Evolutionary conservation across 768 basidiomycete genomes (phyloP), one percentile per base, ranked within the genome.

Genomic region (Tylopilus sp.): DNA sequence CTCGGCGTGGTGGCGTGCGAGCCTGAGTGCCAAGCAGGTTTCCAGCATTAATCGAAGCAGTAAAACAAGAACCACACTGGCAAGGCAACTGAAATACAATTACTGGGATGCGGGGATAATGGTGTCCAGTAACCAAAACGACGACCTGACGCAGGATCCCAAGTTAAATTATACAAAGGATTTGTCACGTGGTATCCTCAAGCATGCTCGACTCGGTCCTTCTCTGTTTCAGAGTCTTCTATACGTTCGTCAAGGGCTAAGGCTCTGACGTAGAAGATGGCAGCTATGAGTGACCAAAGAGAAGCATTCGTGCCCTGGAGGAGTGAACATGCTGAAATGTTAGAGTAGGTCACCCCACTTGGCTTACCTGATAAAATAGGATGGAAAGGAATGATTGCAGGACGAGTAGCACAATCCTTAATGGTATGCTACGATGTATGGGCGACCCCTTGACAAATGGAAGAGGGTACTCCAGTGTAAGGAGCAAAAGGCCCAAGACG

Each of bases 261-360:
- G 13, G 90, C 88, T 50, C 84, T 79, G 14, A 71, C 69, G 62
- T 92, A 96, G 63, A 84, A 84, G 50, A 77, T 56, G 24, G 79
- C 75, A 17, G 89, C 87, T 62, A 92, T 79, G 45, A 90, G 63
- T 22, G 89, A 91, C 78, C 84, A 97, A 45, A 95, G 69, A 13
- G 86, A 84, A 25, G 83, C 86, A 63, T 92, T 92, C 30, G 89
- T 88, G 38, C 92, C 92, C 90, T 94, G 53, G n/a, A 44, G 55
- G 31, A 44, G 45, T 45, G 10, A 52, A 28, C 26, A 30, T 3
- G 25, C 7, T 17, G 17, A 36, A 43, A 46, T 9, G 38, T 25
- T 46, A 25, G 3, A 17, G 14, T 12, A 4, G 7, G 22, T 30
- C 41, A 9, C n/a, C n/a, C 19, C 13, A 16, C 17, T 25, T n/a